phyloP scores from a whole-genome alignment of 768 basidiomycete species.

The Leucogyrophana mollusca region DNA sequence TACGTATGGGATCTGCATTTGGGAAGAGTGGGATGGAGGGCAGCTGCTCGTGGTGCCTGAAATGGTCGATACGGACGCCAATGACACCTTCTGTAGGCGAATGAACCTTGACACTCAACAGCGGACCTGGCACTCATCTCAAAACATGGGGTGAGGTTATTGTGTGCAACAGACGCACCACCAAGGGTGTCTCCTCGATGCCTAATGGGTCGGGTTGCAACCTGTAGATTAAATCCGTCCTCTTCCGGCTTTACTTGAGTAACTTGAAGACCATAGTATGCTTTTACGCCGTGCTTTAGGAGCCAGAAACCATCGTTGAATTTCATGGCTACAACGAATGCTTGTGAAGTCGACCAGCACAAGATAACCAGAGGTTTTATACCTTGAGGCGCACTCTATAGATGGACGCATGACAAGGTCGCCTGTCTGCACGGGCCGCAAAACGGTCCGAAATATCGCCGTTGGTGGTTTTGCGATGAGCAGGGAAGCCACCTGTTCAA shows the following conservation, averaged over 20 bases:
- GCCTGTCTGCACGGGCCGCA: conserved; percentile 2
- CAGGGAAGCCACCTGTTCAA: too few species aligned
- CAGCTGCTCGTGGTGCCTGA: conserved; percentile 40
- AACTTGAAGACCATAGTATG: conserved; percentile 62
- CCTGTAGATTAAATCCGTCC: conserved; percentile 54
- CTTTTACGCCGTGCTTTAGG: conserved; percentile 58
- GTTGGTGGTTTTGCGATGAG: too few species aligned
- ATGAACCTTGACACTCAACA: conserved; percentile 50
- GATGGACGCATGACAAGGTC: too few species aligned
- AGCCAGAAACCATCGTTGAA: conserved; percentile 79
- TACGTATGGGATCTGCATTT: conserved; percentile 49
- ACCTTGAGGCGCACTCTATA: background rate
- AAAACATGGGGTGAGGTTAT: conserved; percentile 16
- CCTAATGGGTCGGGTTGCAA: conserved; percentile 58
- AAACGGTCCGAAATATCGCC: conserved; percentile 3
- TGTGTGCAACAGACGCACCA: conserved; percentile 30
- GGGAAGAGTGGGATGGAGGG: conserved; percentile 63
- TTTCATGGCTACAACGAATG: conserved; percentile 42
- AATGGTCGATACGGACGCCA: conserved; percentile 56
- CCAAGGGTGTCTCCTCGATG: conserved; percentile 65
- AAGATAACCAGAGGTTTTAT: too few species aligned
- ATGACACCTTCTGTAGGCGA: conserved; percentile 56
- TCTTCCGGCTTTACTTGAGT: conserved; percentile 44
- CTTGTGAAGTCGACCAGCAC: background rate
- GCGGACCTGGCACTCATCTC: conserved; percentile 37